Evolutionary conservation across 2,329 filamentous ascomycete genomes (phyloP), one percentile per base, ranked within the genome.

Genomic region (Trichoderma hamatum): DNA sequence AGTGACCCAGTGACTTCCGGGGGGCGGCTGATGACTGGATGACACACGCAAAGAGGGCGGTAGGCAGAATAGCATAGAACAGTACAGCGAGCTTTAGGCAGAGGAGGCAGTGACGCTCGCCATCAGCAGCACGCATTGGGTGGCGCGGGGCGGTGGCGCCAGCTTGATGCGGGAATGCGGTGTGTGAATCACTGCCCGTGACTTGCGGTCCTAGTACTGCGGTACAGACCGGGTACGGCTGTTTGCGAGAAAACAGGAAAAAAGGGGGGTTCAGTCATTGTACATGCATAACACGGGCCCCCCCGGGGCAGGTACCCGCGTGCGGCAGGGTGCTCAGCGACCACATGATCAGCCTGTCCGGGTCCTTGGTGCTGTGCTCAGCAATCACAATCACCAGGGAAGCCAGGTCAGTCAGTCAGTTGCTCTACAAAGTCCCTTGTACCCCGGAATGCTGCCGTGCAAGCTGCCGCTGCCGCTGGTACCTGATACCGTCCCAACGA

Each of bases 11-110:
- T 67, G 62, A 65, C 58, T 69, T 43, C 68, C 63, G 60, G 51
- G 60, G 19, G 46, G n/a, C n/a, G 43, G 21, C 67, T 46, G 60
- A 69, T 69, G 72, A 75, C 73, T 72, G 70, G 72, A 71, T 73
- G 74, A 69, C 71, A 71, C 65, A 63, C 61, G 60, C 66, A 73
- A 73, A 72, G 30, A 49, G 46, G 19, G 46, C 46, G 19, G 46
- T 49, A 49, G 71, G 71, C 49, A 51, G 69, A 43, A 43, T 19
- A 43, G 39, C 19, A 70, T 70, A 72, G 71, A 21, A 28, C 51
- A 11, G 16, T 5, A n/a, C 26, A 19, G 72, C 62, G 70, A 59
- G 69, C 54, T 54, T 56, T 63, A 74, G 72, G 72, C 30, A 30
- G 30, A 30, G 30, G 30, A 30, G 30, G 30, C 56, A 70, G 68